These are phyloP conservation scores for Pseudozyma pruni DNA, from an alignment of 1,284 basidiomycete genomes.

Conservation along the genomic window DNA sequence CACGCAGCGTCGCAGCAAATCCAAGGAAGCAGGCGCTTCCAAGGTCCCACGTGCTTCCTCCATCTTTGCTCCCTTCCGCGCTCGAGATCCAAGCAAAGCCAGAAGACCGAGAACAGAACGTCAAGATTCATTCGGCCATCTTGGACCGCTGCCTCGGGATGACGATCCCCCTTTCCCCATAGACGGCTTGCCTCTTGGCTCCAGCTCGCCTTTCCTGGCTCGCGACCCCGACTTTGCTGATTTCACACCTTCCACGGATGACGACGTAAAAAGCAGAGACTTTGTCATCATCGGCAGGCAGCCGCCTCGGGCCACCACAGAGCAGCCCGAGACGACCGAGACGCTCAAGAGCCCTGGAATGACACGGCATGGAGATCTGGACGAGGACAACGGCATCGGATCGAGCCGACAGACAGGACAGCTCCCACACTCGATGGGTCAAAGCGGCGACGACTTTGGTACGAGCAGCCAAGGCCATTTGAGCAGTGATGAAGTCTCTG, in stretches of 20 bases:
- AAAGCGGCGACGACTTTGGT: conserved; percentile 22
- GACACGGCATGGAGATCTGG: conserved; percentile 1
- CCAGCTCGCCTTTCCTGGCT: conserved; percentile 19
- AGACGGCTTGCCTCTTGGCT: conserved; percentile 28
- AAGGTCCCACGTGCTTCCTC: conserved; percentile 19
- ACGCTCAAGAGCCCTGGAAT: conserved; percentile 12
- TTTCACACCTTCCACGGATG: conserved; percentile 1
- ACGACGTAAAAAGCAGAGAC: conserved; percentile 15
- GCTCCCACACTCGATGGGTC: conserved; percentile 22
- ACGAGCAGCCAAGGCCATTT: conserved; percentile 22
- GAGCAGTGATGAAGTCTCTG: conserved; percentile 18
- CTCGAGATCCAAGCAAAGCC: conserved; percentile 22
- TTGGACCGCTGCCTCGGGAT: conserved; percentile 23
- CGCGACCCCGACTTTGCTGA: conserved; percentile 15
- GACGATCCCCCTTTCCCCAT: conserved; percentile 11
- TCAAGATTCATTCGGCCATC: conserved; percentile 35
- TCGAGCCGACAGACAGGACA: conserved; percentile 5
- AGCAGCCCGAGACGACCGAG: conserved; percentile 10
- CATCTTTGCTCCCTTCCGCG: conserved; percentile 45
- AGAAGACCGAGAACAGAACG: conserved; percentile 12
- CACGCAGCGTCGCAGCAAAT: conserved; percentile 31
- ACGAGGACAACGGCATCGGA: conserved; percentile 1
- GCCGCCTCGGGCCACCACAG: neutral
- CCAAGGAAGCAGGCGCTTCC: conserved; percentile 17
- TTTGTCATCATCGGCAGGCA: conserved; percentile 3